phyloP scores from a whole-genome alignment of 441 rosid species.

The Adansonia grandidieri region DNA sequence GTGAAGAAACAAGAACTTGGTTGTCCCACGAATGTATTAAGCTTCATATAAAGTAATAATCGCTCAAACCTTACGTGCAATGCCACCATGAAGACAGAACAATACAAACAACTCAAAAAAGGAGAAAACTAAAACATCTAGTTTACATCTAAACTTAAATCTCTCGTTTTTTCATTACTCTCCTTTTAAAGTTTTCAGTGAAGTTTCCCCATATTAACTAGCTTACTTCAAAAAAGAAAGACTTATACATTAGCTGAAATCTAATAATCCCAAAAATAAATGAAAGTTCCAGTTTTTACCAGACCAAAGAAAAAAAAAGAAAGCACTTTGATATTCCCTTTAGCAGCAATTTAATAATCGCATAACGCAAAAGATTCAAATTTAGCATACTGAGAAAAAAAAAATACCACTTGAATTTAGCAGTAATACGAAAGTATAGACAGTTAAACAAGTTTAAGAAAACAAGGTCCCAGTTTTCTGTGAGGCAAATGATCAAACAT shows the following conservation, averaged over 20 bases:
- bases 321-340: background rate
- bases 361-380: background rate
- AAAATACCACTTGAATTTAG: background rate
- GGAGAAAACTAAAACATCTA: background rate
- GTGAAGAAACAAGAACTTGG: background rate
- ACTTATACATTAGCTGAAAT: background rate
- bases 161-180: background rate
- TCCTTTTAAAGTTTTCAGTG: background rate
- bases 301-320: background rate
- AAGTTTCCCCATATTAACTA: background rate
- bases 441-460: background rate
- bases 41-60: background rate
- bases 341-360: background rate
- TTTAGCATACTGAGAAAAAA: background rate
- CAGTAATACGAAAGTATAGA: background rate
- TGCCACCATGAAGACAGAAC: background rate
- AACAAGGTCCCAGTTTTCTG: background rate
- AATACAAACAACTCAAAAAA: background rate
- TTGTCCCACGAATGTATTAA: background rate
- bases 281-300: background rate
- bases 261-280: background rate
- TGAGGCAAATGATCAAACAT: constrained; percentile 27
- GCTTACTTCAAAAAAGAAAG: background rate
- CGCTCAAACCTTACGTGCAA: background rate
- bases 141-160: background rate